Base-by-base conservation (phyloP, 768 basidiomycete genomes). In the Suillus ampliporus region DNA sequence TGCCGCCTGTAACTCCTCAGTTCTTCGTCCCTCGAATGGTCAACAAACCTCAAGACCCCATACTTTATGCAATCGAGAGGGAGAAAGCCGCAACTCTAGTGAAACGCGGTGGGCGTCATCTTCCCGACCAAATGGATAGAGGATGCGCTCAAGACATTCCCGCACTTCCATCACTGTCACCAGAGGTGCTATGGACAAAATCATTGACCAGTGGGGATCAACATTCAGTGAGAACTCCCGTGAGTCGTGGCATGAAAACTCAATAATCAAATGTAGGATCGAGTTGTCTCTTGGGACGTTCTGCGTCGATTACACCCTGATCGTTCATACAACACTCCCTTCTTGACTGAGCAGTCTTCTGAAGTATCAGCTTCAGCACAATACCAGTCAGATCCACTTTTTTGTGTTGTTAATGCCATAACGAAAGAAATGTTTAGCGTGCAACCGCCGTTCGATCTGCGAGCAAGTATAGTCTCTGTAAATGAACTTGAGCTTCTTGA, bases 31-130 rank as follows among this genome's bases (percentile, higher is more conserved):
- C 90, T 11, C 74, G 67, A n/a, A 75, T 94, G 50, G 76, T 80
- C n/a, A 84, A 92, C 62, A 86, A 83, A 65, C 91, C 91, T 3
- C 91, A 92, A 70, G 88, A 94, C 71, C 91, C 91, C 2, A 91
- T 92, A 65, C 77, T 92, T 73, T 86, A 89, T 47, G 76, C 80
- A 19, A 64, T 91, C 26, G 80, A 79, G 37, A 63, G 59, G 13
- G 38, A 63, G 37, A 44, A 66, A 4, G 53, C 21, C n/a, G 34
- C 47, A 61, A 10, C 10, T 51, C 38, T 28, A 21, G 41, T 13
- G 21, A 43, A 37, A 38, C n/a, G 11, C 19, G 23, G 34, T 14
- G 31, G 40, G 26, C 23, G 17, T 28, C 7, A 40, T 50, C 15
- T 31, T 31, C 15, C n/a, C 4, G 13, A 63, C 21, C 21, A 40